phyloP scores from a whole-genome alignment of 352 stramenopile genomes.

The Peronosclerospora sorghi region DNA sequence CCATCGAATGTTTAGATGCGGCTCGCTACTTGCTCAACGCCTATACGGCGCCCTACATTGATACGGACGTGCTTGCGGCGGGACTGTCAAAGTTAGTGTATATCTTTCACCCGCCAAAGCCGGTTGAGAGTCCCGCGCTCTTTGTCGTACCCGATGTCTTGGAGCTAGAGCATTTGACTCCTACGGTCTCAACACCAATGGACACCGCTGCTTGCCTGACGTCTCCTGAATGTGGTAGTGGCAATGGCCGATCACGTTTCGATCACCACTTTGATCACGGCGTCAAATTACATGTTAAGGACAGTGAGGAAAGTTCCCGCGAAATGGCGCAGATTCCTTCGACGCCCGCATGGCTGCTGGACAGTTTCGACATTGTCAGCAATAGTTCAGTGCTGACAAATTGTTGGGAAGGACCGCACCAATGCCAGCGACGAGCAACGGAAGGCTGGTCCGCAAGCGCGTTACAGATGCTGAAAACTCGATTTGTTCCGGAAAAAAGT shows the following conservation, averaged over 20 bases:
- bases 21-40: conserved; percentile 65
- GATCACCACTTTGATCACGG: conserved; percentile 70
- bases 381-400: conserved; percentile 71
- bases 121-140: conserved; percentile 38
- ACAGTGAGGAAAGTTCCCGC: conserved; percentile 37
- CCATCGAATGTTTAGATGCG: conserved; percentile 56
- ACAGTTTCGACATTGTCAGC: conserved; percentile 48
- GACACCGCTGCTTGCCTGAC: conserved; percentile 61
- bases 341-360: conserved; percentile 27
- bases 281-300: conserved; percentile 37
- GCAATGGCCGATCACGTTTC: conserved; percentile 53
- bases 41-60: conserved; percentile 70
- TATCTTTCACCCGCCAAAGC: conserved; percentile 50
- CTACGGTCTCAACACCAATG: conserved; percentile 39
- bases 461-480: conserved; percentile 31
- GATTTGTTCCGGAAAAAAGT: conserved; percentile 49
- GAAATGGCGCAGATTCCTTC: conserved; percentile 33
- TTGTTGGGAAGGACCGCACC: conserved; percentile 35
- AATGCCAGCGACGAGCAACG: conserved; percentile 12
- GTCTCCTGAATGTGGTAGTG: conserved; percentile 59
- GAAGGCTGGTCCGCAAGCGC: conserved; percentile 33
- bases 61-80: conserved; percentile 56
- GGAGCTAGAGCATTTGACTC: conserved; percentile 27
- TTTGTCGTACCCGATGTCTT: conserved; percentile 32
- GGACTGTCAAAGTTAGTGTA: conserved; percentile 68